Evolutionary conservation across 108 stramenopile genomes (phyloP).

Genomic region (Mayamaea pseudoterrestris): DNA sequence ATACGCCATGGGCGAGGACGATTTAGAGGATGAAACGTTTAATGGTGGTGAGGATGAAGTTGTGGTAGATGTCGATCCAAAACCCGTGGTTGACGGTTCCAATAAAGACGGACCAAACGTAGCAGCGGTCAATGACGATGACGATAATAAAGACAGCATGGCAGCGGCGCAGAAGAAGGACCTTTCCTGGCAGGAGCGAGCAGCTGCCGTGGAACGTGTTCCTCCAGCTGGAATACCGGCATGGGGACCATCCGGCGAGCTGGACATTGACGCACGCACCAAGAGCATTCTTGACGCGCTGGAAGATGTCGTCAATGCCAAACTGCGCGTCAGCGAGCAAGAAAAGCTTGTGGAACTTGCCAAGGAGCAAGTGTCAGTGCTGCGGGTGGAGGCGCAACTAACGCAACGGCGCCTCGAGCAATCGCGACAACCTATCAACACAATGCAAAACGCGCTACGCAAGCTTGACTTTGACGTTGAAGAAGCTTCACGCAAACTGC

Average conservation of each 20-base stretch:
- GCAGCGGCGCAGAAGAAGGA: conserved; percentile 6
- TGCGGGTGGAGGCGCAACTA: conserved; percentile 37
- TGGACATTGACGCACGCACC: conserved; percentile 42
- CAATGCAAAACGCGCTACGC: conserved; percentile 9
- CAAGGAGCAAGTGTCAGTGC: conserved; percentile 45
- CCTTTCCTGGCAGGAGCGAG: conserved; percentile 61
- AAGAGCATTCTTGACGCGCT: conserved; percentile 60
- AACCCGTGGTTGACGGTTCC: conserved; percentile 5
- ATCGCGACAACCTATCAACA: conserved; percentile 8
- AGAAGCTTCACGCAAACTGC: conserved; percentile 45
- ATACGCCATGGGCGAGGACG: conserved; percentile 4
- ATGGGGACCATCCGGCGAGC: conserved; percentile 68
- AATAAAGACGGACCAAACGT: neutral
- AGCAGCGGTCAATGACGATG: conserved; percentile 2
- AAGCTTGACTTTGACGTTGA: conserved; percentile 51
- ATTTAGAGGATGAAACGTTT: conserved; percentile 44
- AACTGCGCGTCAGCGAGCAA: conserved; percentile 29
- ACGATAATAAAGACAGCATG: neutral
- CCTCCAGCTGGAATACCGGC: conserved; percentile 49
- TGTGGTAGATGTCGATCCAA: neutral
- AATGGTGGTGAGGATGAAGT: too few relatives aligned
- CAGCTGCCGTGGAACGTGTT: conserved; percentile 56
- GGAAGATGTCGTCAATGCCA: conserved; percentile 45
- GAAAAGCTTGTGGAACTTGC: conserved; percentile 38
- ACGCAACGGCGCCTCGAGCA: conserved; percentile 14